phyloP scores from a whole-genome alignment of 768 basidiomycete genomes.

The Guyanaporus albipodus region DNA sequence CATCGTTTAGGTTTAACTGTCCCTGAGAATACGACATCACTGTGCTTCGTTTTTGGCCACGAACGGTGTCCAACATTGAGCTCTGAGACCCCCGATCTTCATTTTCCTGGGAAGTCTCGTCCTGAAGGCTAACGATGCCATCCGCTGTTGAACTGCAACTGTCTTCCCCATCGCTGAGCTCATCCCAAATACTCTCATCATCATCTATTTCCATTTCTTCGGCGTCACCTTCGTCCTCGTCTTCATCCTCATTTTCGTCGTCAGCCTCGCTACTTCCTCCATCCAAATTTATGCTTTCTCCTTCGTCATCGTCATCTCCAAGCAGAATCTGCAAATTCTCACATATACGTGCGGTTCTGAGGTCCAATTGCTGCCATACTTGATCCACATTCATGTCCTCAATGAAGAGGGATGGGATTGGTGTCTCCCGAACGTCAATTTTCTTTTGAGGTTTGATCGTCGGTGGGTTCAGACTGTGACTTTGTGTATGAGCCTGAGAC shows the following conservation, averaged over 20 bases:
- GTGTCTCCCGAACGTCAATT: conserved; percentile 52
- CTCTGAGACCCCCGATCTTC: conserved; percentile 23
- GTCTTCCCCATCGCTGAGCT: conserved; percentile 21
- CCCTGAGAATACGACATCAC: conserved; percentile 19
- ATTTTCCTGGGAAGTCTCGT: conserved; percentile 39
- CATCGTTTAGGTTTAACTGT: conserved; percentile 70
- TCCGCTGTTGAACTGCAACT: conserved; percentile 26
- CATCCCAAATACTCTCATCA: conserved; percentile 26
- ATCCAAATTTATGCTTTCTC: conserved; percentile 14
- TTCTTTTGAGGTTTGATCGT: conserved; percentile 32
- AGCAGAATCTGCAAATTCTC: conserved; percentile 66
- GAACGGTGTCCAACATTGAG: conserved; percentile 27
- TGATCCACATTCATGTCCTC: conserved; percentile 83
- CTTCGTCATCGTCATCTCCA: conserved; percentile 41
- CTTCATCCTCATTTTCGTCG: conserved; percentile 19
- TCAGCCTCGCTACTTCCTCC: conserved; percentile 15
- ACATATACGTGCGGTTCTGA: conserved; percentile 68
- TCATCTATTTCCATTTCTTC: conserved; percentile 30
- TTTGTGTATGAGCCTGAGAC: conserved; percentile 50
- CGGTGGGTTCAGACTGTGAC: conserved; percentile 41
- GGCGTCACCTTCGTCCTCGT: conserved; percentile 27
- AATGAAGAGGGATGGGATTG: conserved; percentile 68
- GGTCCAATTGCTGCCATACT: conserved; percentile 91
- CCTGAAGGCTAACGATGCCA: conserved; percentile 32
- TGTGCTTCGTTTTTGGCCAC: conserved; percentile 20